Conservation (phyloP, 176 grass and related monocot species). For the Triticum timopheevii region DNA sequence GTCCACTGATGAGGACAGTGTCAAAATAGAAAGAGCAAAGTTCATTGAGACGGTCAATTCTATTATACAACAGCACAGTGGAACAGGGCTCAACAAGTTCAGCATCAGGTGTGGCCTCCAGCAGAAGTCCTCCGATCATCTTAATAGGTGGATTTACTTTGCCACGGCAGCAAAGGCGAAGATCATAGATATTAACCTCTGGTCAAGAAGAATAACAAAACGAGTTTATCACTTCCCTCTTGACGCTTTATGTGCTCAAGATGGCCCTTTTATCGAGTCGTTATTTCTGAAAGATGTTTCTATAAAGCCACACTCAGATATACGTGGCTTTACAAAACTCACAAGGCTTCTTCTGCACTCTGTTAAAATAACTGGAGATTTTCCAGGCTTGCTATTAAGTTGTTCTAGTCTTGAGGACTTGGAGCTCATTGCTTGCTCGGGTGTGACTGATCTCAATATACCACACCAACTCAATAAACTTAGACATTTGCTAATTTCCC, state of each 20-base stretch:
- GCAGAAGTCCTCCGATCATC: background rate
- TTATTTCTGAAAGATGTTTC: background rate
- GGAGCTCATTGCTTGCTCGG: background rate
- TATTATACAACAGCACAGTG: slow-evolving; percentile 12
- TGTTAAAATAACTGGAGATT: slow-evolving; percentile 17
- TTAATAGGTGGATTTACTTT: slow-evolving; percentile 25
- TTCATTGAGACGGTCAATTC: slow-evolving; percentile 9
- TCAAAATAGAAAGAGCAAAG: slow-evolving; percentile 27
- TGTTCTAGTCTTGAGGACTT: slow-evolving; percentile 13
- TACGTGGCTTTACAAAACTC: slow-evolving; percentile 3
- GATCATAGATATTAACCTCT: slow-evolving; percentile 22
- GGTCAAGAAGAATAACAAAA: background rate
- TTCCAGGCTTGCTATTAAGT: slow-evolving; percentile 12
- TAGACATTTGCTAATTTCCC: background rate
- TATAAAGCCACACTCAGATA: slow-evolving; percentile 8
- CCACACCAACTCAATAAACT: background rate
- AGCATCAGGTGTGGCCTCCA: background rate
- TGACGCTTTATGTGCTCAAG: slow-evolving; percentile 10
- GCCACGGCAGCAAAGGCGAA: slow-evolving; percentile 11
- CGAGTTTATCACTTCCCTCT: slow-evolving; percentile 6
- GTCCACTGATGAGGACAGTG: background rate
- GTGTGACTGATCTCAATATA: background rate
- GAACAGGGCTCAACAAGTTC: slow-evolving; percentile 21
- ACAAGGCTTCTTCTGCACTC: slow-evolving; percentile 9
- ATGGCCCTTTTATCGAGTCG: background rate